Evolutionary conservation across 164 flowering plant species (phyloP), one percentile per base, ranked within the genome.

Genomic region (Akebia trifoliata): DNA sequence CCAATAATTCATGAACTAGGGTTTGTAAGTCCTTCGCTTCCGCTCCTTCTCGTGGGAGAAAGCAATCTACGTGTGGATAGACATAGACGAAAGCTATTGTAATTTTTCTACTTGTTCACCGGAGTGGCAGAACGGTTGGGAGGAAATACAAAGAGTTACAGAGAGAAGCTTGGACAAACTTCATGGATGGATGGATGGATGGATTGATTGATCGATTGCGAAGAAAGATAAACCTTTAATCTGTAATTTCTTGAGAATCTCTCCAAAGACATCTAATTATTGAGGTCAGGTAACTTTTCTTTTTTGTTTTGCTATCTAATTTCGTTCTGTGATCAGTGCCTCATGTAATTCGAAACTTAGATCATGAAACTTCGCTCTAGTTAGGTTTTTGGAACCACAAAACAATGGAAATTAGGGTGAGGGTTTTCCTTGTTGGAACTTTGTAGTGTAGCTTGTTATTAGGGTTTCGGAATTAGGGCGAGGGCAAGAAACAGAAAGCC

Each of bases 401-500:
- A n/a, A n/a, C n/a, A n/a, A n/a, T n/a, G n/a, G n/a, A n/a, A n/a
- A n/a, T 54, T 50, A 47, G 15, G 51, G 15, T 44, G 61, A 55
- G 69, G 58, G 36, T 49, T 59, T 34, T 9, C 25, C 4, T 30
- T 22, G 30, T 50, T 24, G 40, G 57, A 30, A 39, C 15, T 14
- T 50, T 54, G 37, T 56, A 39, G 62, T 12, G 25, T 22, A n/a
- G n/a, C n/a, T n/a, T 22, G 49, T 2, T 26, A 12, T 57, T 56
- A 58, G 65, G 54, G 60, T 68, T 55, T 60, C 8, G 22, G 37
- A 61, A 59, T 36, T 61, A 32, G 69, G 61, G 61, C 43, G 49
- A 42, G 20, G n/a, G n/a, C n/a, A n/a, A 42, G 20, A 28, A 60
- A 15, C 29, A 25, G 56, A n/a, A n/a, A 55, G 65, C 30, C 22